Evolutionary conservation across 2,329 filamentous ascomycete genomes (phyloP), one percentile per base, ranked within the genome.

Genomic region (Colletotrichum tamarilloi): DNA sequence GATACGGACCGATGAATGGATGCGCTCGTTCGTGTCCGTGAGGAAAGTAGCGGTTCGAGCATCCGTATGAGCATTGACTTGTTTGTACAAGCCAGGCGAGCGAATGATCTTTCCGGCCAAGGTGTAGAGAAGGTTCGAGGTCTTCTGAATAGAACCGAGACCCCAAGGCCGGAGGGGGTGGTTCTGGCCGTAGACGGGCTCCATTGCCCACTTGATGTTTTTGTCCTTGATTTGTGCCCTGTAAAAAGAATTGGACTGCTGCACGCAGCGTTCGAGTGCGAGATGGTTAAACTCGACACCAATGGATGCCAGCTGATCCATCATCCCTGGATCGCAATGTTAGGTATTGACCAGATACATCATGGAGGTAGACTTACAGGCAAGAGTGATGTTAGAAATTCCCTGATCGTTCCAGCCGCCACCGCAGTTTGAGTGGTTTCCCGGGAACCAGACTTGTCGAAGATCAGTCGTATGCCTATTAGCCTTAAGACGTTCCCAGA

Each of bases 371-470:
- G 16, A 76, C 83, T 76, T 76, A 84, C 84, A 85, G 22, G 82
- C 79, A 59, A 85, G 78, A 26, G 81, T 81, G 19, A 81, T 79
- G 65, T 85, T 82, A 3, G 84, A 79, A 24, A 85, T 81, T 57
- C 85, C 85, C 73, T 88, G 84, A 60, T 89, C 87, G 5, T 81
- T 79, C 89, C 89, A 93, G 2, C 92, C 92, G 38, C 92, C 92
- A 5, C 92, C 92, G 59, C 93, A 90, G 76, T 94, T 93, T 12
- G 87, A 90, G 78, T 95, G 93, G 62, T 88, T 90, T 7, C 93
- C 93, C 0, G 93, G 91, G 77, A 95, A 95, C 91, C 91, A 92
- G 14, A 87, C 85, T 74, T 88, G 87, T 32, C 85, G 82, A 57
- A 88, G 80, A 72, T 88, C 83, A 1, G 85, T 86, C 26, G 79